These are phyloP conservation scores for Orbilia blumenaviensis DNA, from an alignment of 2,329 filamentous ascomycete species.

Conservation along the genomic window DNA sequence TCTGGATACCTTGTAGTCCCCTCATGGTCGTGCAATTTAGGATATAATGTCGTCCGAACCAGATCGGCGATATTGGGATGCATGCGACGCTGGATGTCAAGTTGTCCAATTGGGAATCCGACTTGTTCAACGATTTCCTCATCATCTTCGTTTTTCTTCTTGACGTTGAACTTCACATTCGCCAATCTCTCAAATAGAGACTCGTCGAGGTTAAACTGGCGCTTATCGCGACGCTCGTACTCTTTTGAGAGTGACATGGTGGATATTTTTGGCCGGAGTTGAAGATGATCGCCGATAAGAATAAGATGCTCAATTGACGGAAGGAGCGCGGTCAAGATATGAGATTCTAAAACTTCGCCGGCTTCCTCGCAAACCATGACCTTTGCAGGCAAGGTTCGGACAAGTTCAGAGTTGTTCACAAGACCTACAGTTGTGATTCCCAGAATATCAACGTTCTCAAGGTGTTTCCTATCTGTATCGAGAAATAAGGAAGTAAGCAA, in stretches of 20 bases:
- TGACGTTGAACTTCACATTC: slow-evolving; percentile 33
- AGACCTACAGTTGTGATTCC: slow-evolving; percentile 71
- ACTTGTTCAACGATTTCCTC: slow-evolving; percentile 59
- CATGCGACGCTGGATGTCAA: slow-evolving; percentile 73
- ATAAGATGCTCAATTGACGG: slow-evolving; percentile 71
- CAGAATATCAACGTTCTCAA: slow-evolving; percentile 63
- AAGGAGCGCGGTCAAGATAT: slow-evolving; percentile 69
- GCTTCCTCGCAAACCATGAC: slow-evolving; percentile 75
- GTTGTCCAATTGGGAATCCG: slow-evolving; percentile 60
- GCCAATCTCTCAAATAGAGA: slow-evolving; percentile 71
- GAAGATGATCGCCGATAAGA: slow-evolving; percentile 72
- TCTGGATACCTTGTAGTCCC: slow-evolving; percentile 62
- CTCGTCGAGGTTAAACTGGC: slow-evolving; percentile 66
- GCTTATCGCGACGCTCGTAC: slow-evolving; percentile 62
- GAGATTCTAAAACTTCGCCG: slow-evolving; percentile 73
- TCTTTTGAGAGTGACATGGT: slow-evolving; percentile 68
- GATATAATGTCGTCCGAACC: slow-evolving; percentile 69
- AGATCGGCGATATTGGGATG: slow-evolving; percentile 70
- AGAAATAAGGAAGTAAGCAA: slow-evolving; percentile 57
- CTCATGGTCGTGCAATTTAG: slow-evolving; percentile 66
- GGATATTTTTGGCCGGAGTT: slow-evolving; percentile 69
- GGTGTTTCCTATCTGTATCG: slow-evolving; percentile 62
- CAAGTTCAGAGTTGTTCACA: slow-evolving; percentile 65
- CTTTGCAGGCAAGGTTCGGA: slow-evolving; percentile 66
- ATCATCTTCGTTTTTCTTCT: slow-evolving; percentile 57